Percentiles rank a stretch among this genome's conserved stretches.
phyloP scores from a whole-genome alignment of 768 basidiomycete genomes.

The Gloeostereum incarnatum region DNA sequence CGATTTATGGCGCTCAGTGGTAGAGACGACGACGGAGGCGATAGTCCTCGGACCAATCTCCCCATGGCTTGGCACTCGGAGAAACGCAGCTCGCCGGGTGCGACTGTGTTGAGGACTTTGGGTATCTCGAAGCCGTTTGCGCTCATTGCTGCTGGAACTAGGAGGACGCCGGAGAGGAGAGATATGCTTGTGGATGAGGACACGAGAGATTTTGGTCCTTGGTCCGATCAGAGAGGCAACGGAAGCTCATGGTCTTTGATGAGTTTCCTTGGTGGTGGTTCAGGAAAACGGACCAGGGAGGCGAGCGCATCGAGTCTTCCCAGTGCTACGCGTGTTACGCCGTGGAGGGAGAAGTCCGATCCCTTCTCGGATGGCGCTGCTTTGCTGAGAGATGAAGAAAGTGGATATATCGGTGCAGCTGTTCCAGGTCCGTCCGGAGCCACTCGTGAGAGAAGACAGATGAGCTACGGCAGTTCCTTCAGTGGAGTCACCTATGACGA shows the following conservation, averaged over 20 bases:
- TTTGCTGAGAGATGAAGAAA: slow-evolving; percentile 25
- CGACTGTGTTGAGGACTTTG: slow-evolving; percentile 4
- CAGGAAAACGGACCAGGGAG: slow-evolving; percentile 27
- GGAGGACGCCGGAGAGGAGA: slow-evolving; percentile 25
- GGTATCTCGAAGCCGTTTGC: slow-evolving; percentile 8
- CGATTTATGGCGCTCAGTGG: slow-evolving; percentile 22
- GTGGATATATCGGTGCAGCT: slow-evolving; percentile 16
- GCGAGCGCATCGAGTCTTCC: slow-evolving; percentile 23
- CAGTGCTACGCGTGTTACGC: slow-evolving; percentile 12
- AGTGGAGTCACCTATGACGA: slow-evolving; percentile 33
- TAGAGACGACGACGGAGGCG: slow-evolving; percentile 22
- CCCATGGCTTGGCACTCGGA: slow-evolving; percentile 16
- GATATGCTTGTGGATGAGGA: slow-evolving; percentile 82
- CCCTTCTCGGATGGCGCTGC: slow-evolving; percentile 38
- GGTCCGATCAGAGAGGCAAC: slow-evolving; percentile 16
- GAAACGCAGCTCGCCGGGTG: slow-evolving; percentile 3
- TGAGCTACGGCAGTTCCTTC: slow-evolving; percentile 26
- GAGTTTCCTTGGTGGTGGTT: slow-evolving; percentile 33
- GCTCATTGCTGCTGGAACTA: slow-evolving; percentile 17
- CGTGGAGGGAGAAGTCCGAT: slow-evolving; percentile 38
- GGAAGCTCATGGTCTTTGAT: slow-evolving; percentile 48
- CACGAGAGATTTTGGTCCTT: slow-evolving; percentile 33
- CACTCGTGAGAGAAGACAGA: slow-evolving; percentile 20
- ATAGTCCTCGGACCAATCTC: slow-evolving; percentile 21
- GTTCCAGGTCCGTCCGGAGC: slow-evolving; percentile 8